Evolutionary conservation across 371 early-diverging fungal genomes (phyloP).

Genomic region (Phascolomyces articulosus): DNA sequence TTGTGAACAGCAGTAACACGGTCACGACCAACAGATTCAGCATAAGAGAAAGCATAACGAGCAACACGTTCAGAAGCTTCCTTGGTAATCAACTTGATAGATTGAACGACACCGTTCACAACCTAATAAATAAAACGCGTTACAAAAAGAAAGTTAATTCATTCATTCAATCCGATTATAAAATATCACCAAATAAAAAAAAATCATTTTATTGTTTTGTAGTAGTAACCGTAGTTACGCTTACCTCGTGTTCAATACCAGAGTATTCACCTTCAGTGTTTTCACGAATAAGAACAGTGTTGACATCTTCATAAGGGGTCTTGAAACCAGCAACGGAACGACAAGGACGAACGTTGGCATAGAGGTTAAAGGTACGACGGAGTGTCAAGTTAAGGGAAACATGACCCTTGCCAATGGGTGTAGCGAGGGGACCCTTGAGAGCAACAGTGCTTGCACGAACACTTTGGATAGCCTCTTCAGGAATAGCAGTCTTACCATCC

Average conservation of each 20-base stretch:
- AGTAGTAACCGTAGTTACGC: too few relatives aligned
- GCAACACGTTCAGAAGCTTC: constrained; percentile 93
- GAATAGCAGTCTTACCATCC: constrained; percentile 93
- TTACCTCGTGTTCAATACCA: constrained; percentile 95
- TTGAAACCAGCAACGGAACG: constrained; percentile 92
- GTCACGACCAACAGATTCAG: constrained; percentile 86
- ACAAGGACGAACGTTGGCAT: constrained; percentile 98
- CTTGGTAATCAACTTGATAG: constrained; percentile 97
- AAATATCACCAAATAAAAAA: background rate
- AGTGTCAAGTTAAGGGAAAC: constrained; percentile 98
- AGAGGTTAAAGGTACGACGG: constrained; percentile 96
- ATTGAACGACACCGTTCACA: constrained; percentile 96
- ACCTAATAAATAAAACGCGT: constrained; percentile 46
- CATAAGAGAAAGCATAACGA: constrained; percentile 95
- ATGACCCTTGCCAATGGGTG: constrained; percentile 98
- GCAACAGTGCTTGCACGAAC: constrained; percentile 95
- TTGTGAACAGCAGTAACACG: constrained; percentile 97
- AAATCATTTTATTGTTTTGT: background rate
- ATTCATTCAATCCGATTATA: background rate
- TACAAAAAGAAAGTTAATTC: background rate
- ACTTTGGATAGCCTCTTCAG: constrained; percentile 88
- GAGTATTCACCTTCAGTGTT: constrained; percentile 99
- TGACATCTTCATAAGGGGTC: constrained; percentile 95
- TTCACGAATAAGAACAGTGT: constrained; percentile 98
- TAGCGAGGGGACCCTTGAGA: constrained; percentile 96